Evolutionary conservation across 208 protist species (phyloP).

Genomic region (Wallacemonas sp.): DNA sequence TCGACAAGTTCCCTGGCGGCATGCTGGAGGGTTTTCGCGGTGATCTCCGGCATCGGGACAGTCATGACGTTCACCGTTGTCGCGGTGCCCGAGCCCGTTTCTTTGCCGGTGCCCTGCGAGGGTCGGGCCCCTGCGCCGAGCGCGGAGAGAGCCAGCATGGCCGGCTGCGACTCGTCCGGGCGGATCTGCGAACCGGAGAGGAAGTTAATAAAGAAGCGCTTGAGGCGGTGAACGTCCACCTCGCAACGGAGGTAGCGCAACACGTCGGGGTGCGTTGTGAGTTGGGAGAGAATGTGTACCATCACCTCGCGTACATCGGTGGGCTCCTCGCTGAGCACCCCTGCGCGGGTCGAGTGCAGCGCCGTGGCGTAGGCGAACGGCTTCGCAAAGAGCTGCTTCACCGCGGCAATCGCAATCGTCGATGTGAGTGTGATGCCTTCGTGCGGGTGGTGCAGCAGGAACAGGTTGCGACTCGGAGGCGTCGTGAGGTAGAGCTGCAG

Average conservation of each 20-base stretch:
- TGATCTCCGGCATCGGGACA: not conserved
- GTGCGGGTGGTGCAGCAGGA: conserved; percentile 41
- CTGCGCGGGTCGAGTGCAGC: conserved; percentile 46
- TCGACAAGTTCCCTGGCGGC: not conserved
- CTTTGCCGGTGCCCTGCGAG: not conserved
- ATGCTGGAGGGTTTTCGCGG: not conserved
- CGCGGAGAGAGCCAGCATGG: not conserved
- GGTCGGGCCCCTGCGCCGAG: not conserved
- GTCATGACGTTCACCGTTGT: not conserved
- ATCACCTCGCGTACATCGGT: conserved; percentile 65
- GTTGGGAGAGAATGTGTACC: conserved; percentile 55
- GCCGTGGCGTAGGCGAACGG: conserved; percentile 43
- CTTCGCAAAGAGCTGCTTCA: conserved; percentile 15
- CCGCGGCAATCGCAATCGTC: conserved; percentile 25
- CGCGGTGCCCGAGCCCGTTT: not conserved
- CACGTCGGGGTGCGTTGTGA: conserved; percentile 51
- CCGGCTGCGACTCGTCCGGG: not conserved
- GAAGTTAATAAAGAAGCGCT: conserved; percentile 45
- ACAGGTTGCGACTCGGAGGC: conserved; percentile 72
- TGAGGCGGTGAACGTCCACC: conserved; percentile 54
- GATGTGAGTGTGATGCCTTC: conserved; percentile 33
- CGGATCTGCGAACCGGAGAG: conserved; percentile 25
- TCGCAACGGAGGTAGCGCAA: conserved; percentile 55
- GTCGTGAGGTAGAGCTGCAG: conserved; percentile 71
- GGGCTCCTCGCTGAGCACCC: conserved; percentile 48